Percentiles rank a stretch among this genome's conserved stretches.
Evolutionary conservation across 768 basidiomycete species (phyloP).

Genomic region (Boletellus emodensis): DNA sequence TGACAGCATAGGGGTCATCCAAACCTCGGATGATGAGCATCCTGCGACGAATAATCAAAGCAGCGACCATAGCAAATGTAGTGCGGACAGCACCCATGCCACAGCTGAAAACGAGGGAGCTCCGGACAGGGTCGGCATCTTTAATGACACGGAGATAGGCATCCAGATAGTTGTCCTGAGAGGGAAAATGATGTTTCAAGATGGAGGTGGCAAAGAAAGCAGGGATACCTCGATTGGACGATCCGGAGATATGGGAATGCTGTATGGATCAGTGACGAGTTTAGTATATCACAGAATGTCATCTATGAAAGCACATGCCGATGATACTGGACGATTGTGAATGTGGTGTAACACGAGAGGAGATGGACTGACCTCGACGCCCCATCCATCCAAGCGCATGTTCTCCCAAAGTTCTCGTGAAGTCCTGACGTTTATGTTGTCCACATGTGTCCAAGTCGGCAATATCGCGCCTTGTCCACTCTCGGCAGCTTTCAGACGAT

Average conservation of each 20-base stretch:
- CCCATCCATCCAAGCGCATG: slow-evolving; percentile 82
- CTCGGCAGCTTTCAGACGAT: slow-evolving; percentile 39
- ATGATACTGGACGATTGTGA: slow-evolving; percentile 53
- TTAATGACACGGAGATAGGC: slow-evolving; percentile 83
- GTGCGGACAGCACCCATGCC: slow-evolving; percentile 97
- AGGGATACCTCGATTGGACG: slow-evolving; percentile 76
- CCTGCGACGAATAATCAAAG: slow-evolving; percentile 78
- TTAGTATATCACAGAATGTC: slow-evolving; percentile 6
- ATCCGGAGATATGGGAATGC: slow-evolving; percentile 93
- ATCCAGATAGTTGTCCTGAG: slow-evolving; percentile 90
- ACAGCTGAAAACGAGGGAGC: slow-evolving; percentile 89
- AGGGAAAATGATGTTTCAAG: neutral
- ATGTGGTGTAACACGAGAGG: slow-evolving; percentile 3
- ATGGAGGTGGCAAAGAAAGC: neutral
- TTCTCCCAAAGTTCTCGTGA: slow-evolving; percentile 81
- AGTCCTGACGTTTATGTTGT: slow-evolving; percentile 78
- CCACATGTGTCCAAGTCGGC: slow-evolving; percentile 93
- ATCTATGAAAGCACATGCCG: slow-evolving; percentile 43
- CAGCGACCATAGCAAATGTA: slow-evolving; percentile 97
- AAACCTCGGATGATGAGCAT: slow-evolving; percentile 60
- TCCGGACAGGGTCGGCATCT: slow-evolving; percentile 70
- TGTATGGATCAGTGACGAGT: slow-evolving; percentile 26
- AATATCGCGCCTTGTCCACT: slow-evolving; percentile 77
- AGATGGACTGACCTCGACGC: slow-evolving; percentile 63
- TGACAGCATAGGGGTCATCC: slow-evolving; percentile 72